phyloP scores from a whole-genome alignment of 1,284 basidiomycete genomes.

The Ceratobasidium papillatum region DNA sequence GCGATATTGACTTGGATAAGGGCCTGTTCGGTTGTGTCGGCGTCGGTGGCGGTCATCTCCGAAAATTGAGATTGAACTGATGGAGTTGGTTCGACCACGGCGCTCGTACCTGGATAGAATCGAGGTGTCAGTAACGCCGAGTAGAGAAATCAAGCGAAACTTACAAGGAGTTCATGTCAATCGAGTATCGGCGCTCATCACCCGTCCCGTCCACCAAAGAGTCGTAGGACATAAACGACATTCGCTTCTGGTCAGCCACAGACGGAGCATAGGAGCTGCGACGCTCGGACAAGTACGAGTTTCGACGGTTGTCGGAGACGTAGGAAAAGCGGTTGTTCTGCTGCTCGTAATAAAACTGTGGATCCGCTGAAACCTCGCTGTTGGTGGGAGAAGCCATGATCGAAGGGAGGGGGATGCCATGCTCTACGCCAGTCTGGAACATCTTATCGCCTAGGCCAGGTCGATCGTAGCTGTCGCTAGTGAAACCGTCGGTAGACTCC shows the following conservation, averaged over 20 bases:
- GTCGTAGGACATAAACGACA: constrained; percentile 57
- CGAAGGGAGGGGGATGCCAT: constrained; percentile 65
- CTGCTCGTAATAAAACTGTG: constrained; percentile 35
- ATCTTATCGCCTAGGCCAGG: constrained; percentile 88
- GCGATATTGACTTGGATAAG: constrained; percentile 61
- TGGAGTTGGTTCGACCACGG: constrained; percentile 56
- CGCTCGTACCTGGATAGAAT: constrained; percentile 48
- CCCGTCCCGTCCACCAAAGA: constrained; percentile 64
- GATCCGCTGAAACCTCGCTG: constrained; percentile 53
- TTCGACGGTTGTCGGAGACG: constrained; percentile 50
- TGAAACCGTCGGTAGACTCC: constrained; percentile 68
- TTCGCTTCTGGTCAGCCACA: constrained; percentile 39
- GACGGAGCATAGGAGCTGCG: constrained; percentile 21
- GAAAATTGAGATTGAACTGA: constrained; percentile 72
- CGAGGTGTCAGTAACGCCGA: background rate
- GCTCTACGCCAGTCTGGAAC: constrained; percentile 73
- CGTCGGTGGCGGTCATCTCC: constrained; percentile 57
- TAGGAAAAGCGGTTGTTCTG: constrained; percentile 19
- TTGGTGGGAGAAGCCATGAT: constrained; percentile 74
- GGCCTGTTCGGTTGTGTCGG: constrained; percentile 51
- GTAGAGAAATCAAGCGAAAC: background rate
- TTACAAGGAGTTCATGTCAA: constrained; percentile 30
- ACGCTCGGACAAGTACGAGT: constrained; percentile 25
- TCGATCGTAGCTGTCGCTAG: constrained; percentile 70
- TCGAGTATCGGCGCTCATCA: constrained; percentile 25